Percentiles rank a stretch among this genome's conserved stretches.
Evolutionary conservation across 768 basidiomycete genomes (phyloP).

Genomic region (Tremella yokohamensis): DNA sequence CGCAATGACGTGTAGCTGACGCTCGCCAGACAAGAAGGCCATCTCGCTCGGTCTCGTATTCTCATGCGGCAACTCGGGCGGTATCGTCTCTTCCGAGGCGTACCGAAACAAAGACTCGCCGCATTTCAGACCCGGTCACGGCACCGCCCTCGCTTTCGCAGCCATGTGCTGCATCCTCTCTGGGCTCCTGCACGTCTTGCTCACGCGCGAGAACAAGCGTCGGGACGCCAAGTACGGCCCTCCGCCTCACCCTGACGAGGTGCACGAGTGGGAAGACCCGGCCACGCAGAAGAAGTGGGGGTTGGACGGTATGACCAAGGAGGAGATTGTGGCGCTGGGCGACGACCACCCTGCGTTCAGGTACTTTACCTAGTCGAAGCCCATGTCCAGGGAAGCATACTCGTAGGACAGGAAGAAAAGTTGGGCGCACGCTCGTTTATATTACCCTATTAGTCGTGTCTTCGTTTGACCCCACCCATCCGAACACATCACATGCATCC

Average conservation of each 20-base stretch:
- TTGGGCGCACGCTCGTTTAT: no score
- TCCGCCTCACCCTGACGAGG: slow-evolving; percentile 24
- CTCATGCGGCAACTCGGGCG: slow-evolving; percentile 48
- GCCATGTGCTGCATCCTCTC: slow-evolving; percentile 37
- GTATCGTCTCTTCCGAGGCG: slow-evolving; percentile 48
- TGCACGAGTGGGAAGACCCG: slow-evolving; percentile 26
- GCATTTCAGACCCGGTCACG: slow-evolving; percentile 45
- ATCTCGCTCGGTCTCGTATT: slow-evolving; percentile 49
- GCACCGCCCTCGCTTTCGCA: slow-evolving; percentile 45
- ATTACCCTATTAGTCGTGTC: no score
- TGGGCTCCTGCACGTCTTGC: slow-evolving; percentile 41
- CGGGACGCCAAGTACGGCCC: slow-evolving; percentile 50
- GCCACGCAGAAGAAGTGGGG: slow-evolving; percentile 40
- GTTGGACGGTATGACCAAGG: slow-evolving; percentile 38
- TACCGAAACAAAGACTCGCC: slow-evolving; percentile 47
- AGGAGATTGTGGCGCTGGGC: slow-evolving; percentile 44
- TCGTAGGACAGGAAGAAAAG: no score
- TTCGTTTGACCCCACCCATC: no score
- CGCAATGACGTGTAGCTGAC: slow-evolving; percentile 1
- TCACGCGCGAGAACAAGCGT: slow-evolving; percentile 50
- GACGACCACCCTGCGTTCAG: slow-evolving; percentile 47
- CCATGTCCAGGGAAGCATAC: no score
- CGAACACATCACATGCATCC: no score
- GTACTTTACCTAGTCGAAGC: slow-evolving; percentile 28
- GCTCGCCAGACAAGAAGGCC: slow-evolving; percentile 32